These are phyloP conservation scores for Phytophthora crassamura DNA, from an alignment of 352 stramenopile species.

Conservation along the genomic window DNA sequence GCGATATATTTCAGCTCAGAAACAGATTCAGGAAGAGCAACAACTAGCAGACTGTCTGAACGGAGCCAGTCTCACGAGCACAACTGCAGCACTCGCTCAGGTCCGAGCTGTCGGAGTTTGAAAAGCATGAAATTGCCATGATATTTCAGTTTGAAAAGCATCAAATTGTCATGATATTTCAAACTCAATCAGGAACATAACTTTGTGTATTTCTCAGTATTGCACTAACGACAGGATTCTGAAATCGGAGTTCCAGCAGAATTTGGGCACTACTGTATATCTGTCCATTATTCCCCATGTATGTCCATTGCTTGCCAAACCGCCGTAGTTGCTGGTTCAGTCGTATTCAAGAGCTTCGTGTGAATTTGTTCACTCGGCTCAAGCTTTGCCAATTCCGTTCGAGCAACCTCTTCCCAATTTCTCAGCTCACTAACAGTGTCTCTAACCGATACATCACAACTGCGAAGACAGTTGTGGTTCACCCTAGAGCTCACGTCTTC, in stretches of 20 bases:
- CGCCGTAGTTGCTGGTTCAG: background rate
- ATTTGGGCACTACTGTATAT: no score
- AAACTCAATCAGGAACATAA: no score
- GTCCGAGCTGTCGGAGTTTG: constrained; percentile 21
- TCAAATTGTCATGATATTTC: no score
- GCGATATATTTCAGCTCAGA: constrained; percentile 51
- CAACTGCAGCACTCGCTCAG: constrained; percentile 10
- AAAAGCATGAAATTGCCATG: constrained; percentile 3
- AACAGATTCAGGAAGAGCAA: constrained; percentile 30
- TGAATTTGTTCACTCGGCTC: constrained; percentile 6
- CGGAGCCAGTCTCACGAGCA: constrained; percentile 1
- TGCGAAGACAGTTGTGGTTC: no score
- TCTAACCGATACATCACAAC: no score
- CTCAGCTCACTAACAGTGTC: background rate
- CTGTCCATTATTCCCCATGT: no score
- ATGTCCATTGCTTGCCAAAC: constrained; percentile 16
- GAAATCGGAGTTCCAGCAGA: no score
- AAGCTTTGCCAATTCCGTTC: background rate
- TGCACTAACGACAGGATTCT: no score
- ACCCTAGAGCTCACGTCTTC: no score
- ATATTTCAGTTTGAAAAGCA: no score
- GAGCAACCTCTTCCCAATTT: background rate
- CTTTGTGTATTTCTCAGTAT: no score
- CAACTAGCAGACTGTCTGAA: constrained; percentile 1
- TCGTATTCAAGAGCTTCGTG: background rate